These are phyloP conservation scores for Candida boleticola DNA, from an alignment of 805 yeast species.

Conservation along the genomic window DNA sequence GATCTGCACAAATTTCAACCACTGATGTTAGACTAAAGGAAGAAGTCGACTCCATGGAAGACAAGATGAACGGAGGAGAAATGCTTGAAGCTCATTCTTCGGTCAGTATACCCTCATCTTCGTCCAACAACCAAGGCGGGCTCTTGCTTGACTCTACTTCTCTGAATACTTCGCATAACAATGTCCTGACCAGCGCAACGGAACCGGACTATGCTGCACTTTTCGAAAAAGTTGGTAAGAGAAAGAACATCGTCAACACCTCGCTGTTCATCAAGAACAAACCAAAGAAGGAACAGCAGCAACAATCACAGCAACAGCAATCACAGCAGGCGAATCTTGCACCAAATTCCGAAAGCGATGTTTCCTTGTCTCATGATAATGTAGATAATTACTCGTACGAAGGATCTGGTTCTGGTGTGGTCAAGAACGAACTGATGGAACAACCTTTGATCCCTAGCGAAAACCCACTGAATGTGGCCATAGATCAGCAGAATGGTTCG, in stretches of 20 bases:
- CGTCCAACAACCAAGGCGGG: not conserved
- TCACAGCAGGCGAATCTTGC: not conserved
- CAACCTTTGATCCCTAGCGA: not conserved
- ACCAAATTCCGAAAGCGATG: conserved; percentile 14
- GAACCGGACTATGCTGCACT: conserved; percentile 45
- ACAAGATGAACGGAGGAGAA: not conserved
- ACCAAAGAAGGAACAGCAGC: conserved; percentile 11
- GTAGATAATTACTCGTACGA: conserved; percentile 1
- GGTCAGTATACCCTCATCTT: not conserved
- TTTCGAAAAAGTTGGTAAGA: conserved; percentile 42
- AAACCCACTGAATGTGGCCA: not conserved
- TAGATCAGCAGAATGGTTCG: not conserved
- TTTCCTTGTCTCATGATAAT: conserved; percentile 10
- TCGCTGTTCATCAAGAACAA: conserved; percentile 24
- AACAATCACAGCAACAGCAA: conserved; percentile 5
- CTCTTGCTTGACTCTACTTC: conserved; percentile 13
- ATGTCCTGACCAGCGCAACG: conserved; percentile 5
- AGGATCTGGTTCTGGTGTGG: not conserved
- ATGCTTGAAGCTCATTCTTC: conserved; percentile 1
- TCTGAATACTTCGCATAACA: conserved; percentile 15
- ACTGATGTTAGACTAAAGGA: not conserved
- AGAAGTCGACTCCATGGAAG: conserved; percentile 1
- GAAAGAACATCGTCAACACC: conserved; percentile 28
- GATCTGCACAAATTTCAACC: not conserved
- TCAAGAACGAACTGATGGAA: not conserved